Conservation (phyloP, 164 flowering plant species). For the Chimonanthus salicifolius region DNA sequence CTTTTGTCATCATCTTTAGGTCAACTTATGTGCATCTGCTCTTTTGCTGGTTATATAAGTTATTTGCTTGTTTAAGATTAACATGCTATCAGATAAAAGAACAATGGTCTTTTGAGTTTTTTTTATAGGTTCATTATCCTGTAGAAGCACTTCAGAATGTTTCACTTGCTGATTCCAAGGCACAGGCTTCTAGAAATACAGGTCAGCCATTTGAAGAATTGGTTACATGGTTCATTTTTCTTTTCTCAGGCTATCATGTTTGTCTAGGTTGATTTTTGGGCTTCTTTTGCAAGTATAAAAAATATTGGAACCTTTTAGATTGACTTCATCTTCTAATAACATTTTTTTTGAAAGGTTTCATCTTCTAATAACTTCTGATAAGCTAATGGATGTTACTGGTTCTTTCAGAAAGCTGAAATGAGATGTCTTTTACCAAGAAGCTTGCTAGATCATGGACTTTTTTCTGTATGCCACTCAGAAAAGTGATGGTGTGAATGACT, state of each 20-base stretch:
- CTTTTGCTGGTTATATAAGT: not conserved
- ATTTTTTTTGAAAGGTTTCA: not conserved
- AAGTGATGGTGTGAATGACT: conserved; percentile 11
- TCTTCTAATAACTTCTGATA: not conserved
- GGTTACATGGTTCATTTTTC: not conserved
- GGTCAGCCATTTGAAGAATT: conserved; percentile 36
- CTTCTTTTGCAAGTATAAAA: not conserved
- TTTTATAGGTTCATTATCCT: conserved; percentile 83
- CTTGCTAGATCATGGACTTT: conserved; percentile 69
- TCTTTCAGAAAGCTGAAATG: conserved; percentile 72
- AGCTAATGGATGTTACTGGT: conserved; percentile 11
- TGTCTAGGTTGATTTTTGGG: not conserved
- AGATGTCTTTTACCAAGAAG: conserved; percentile 81
- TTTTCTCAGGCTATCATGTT: not conserved
- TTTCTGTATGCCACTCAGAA: conserved; percentile 20
- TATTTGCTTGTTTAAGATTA: not conserved
- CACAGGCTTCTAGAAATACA: conserved; percentile 81
- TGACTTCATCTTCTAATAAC: not conserved
- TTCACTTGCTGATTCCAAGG: conserved; percentile 59
- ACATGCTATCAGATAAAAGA: conserved; percentile 2
- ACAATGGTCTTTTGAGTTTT: conserved; percentile 2
- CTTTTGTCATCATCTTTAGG: not conserved
- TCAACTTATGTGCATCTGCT: not conserved
- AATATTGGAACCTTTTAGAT: not conserved
- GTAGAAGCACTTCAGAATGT: conserved; percentile 62